phyloP scores from a whole-genome alignment of 2,329 filamentous ascomycete species.

The Teratosphaeriaceae sp. region DNA sequence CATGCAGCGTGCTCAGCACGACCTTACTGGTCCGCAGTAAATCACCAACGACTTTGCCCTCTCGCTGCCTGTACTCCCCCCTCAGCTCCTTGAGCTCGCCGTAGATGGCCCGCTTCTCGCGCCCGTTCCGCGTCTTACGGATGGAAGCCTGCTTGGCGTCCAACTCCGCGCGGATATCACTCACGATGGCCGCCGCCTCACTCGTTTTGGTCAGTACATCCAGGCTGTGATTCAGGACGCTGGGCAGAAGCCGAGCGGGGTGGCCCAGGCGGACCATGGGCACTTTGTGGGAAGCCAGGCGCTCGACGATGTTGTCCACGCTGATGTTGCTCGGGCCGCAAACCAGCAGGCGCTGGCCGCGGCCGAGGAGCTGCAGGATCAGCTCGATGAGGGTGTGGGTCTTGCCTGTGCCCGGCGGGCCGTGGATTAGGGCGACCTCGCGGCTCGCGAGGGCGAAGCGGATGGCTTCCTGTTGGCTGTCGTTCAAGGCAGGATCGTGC shows the following conservation, averaged over 20 bases:
- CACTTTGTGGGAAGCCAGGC: constrained; percentile 75
- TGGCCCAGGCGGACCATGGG: constrained; percentile 88
- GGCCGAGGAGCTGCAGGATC: constrained; percentile 79
- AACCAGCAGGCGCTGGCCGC: constrained; percentile 71
- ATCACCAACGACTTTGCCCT: constrained; percentile 70
- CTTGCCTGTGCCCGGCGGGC: constrained; percentile 92
- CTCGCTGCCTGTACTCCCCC: constrained; percentile 81
- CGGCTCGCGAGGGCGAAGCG: constrained; percentile 76
- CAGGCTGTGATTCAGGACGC: constrained; percentile 81
- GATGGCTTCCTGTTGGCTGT: constrained; percentile 57
- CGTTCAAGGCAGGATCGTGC: constrained; percentile 51
- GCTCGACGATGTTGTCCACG: constrained; percentile 96
- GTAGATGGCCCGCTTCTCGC: constrained; percentile 76
- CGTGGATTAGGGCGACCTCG: constrained; percentile 87
- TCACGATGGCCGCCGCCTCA: constrained; percentile 81
- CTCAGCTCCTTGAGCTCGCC: constrained; percentile 75
- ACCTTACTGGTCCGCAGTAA: constrained; percentile 75
- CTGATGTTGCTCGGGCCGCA: constrained; percentile 96
- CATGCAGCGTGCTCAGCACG: constrained; percentile 86
- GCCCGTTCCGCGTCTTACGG: constrained; percentile 74
- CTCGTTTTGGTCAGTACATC: constrained; percentile 88
- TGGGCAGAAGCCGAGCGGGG: constrained; percentile 81
- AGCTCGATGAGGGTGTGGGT: constrained; percentile 95
- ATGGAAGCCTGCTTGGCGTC: constrained; percentile 85
- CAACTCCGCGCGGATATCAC: constrained; percentile 87